Base-by-base conservation (phyloP, 441 rosid species). In the Adansonia madagascariensis region DNA sequence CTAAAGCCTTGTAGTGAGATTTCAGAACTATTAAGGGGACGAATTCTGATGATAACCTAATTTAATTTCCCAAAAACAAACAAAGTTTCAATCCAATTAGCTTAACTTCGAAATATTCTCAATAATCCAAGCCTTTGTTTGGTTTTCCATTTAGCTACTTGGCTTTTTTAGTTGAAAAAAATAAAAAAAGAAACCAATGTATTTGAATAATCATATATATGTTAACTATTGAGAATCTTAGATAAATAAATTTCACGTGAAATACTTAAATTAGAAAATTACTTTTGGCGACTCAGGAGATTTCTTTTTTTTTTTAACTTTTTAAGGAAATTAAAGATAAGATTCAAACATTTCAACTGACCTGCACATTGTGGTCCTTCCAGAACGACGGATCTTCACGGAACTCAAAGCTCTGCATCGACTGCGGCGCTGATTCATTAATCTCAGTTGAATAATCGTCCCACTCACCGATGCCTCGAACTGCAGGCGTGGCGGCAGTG, bases 311-410 rank as follows among this genome's bases (percentile, higher is more conserved):
- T 18, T 46, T 44, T 2, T 0, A 12, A 24, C 22, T 31, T 71
- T 31, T 15, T 1, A 52, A 52, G 22, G 11, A 71, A 50, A 71
- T 53, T n/a, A 52, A 31, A 52, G 74, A 31, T 31, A n/a, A 53
- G 50, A 41, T 47, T 75, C n/a, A 31, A 63, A 49, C 31, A 31
- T 35, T 56, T 11, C 18, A 61, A 64, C 68, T 14, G 0, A 95
- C 99, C 97, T 97, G 99, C 24, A 97, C 98, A 75, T 97, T 97
- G 75, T 88, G 98, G 62, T 97, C 99, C 85, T 91, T 91, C 98
- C 98, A 93, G 81, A 97, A 91, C 18, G 98, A 89, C 0, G 98
- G 97, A 83, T 93, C 98, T 70, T 97, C 98, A n/a, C 75, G 73
- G 79, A 94, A 81, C 77, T 94, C 98, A 69, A 91, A 93, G 81